phyloP scores from a whole-genome alignment of 257 asterid species.

The Echites panduratus region DNA sequence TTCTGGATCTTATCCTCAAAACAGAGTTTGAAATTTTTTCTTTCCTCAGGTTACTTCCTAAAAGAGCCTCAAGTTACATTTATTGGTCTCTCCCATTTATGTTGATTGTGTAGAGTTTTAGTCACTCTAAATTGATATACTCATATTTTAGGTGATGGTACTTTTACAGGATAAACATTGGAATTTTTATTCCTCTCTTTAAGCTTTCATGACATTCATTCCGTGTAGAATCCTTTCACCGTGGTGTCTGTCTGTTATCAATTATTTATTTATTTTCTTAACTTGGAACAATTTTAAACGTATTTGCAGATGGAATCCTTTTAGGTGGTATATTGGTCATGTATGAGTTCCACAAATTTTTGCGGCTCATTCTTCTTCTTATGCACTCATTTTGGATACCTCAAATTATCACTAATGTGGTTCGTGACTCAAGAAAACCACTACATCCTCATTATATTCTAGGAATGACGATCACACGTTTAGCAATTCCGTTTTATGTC shows the following conservation, averaged over 20 bases:
- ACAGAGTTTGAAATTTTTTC: not conserved
- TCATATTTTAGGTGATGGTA: not conserved
- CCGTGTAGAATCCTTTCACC: not conserved
- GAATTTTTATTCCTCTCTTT: not conserved
- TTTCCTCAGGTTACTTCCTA: not conserved
- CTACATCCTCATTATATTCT: constrained; percentile 87
- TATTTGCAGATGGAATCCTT: constrained; percentile 85
- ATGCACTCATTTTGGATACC: constrained; percentile 95
- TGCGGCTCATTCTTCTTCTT: constrained; percentile 68
- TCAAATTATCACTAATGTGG: constrained; percentile 67
- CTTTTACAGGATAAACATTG: not conserved
- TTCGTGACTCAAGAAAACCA: constrained; percentile 89
- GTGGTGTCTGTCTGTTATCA: not conserved
- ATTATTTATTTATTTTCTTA: not conserved
- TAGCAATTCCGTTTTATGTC: constrained; percentile 74
- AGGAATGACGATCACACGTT: constrained; percentile 85
- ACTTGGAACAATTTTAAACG: not conserved
- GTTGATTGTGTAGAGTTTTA: not conserved
- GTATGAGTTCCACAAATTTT: constrained; percentile 83
- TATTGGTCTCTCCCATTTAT: not conserved
- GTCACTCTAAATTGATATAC: not conserved
- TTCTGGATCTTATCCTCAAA: not conserved
- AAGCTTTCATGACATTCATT: not conserved
- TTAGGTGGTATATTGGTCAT: constrained; percentile 79
- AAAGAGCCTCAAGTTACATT: not conserved